phyloP scores from a whole-genome alignment of 768 basidiomycete genomes.

The Inosperma sp. region DNA sequence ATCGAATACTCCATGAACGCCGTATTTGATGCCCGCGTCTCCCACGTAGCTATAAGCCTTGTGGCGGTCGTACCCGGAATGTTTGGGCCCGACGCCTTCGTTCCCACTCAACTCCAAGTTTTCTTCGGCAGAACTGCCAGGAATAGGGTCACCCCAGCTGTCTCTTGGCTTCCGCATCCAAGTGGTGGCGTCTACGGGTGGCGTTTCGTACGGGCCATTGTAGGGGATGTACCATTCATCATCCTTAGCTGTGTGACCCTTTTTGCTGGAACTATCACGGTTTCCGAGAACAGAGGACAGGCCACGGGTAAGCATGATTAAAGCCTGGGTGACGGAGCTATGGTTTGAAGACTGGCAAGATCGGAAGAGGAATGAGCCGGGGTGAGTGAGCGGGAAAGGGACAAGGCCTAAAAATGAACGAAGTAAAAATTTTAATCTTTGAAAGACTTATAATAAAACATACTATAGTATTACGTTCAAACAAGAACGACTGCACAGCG shows the following conservation, averaged over 20 bases:
- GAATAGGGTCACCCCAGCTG: conserved; percentile 40
- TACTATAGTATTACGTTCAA: background rate
- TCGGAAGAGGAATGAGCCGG: background rate
- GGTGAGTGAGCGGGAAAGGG: background rate
- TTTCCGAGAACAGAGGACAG: conserved; percentile 2
- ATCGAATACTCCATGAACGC: conserved; percentile 16
- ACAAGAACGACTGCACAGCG: background rate
- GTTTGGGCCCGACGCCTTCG: background rate
- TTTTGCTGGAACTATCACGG: conserved; percentile 3
- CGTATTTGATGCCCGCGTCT: conserved; percentile 2
- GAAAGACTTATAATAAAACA: no score
- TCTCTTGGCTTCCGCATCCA: conserved; percentile 30
- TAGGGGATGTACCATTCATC: conserved; percentile 64
- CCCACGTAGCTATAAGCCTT: background rate
- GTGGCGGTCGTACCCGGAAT: no score
- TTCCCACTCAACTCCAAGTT: background rate
- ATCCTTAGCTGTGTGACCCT: conserved; percentile 18
- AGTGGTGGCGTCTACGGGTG: conserved; percentile 23
- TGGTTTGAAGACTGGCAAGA: background rate
- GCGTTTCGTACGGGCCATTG: conserved; percentile 56
- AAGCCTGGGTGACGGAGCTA: background rate
- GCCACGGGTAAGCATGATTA: conserved; percentile 4
- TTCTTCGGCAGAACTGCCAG: background rate
- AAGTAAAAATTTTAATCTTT: no score
- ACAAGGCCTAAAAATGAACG: no score